Evolutionary conservation across 441 rosid species (phyloP).

Genomic region (Viola pubescens): DNA sequence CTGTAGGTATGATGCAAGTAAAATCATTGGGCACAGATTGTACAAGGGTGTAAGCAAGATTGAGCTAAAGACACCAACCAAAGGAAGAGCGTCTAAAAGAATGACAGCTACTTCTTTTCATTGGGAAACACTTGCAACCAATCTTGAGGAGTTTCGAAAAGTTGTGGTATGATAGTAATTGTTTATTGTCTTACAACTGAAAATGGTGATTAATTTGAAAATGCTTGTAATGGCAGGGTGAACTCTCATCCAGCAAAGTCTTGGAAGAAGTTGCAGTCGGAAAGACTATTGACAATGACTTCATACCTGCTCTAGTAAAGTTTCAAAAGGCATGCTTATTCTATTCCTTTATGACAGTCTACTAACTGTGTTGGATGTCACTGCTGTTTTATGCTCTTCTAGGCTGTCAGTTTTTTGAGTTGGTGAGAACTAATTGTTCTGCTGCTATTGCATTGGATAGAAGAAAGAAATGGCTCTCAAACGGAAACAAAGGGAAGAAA

Average conservation of each 20-base stretch:
- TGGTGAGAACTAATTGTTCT: conserved; percentile 1
- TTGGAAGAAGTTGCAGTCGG: conserved; percentile 45
- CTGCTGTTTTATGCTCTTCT: background rate
- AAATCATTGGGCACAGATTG: conserved; percentile 58
- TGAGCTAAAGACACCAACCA: conserved; percentile 23
- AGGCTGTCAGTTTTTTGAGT: conserved; percentile 4
- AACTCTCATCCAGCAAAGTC: conserved; percentile 47
- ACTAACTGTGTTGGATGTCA: conserved; percentile 2
- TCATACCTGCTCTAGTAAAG: conserved; percentile 54
- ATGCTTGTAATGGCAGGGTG: conserved; percentile 42
- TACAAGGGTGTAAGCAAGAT: conserved; percentile 45
- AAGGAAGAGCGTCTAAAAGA: conserved; percentile 29
- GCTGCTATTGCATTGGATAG: conserved; percentile 31
- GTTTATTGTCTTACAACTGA: conserved; percentile 8
- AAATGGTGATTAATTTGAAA: conserved; percentile 11
- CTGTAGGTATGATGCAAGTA: conserved; percentile 66
- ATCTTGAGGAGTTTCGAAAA: conserved; percentile 50
- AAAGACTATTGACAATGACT: conserved; percentile 39
- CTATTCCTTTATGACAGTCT: background rate
- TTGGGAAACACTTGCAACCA: conserved; percentile 83
- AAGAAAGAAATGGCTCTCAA: conserved; percentile 60
- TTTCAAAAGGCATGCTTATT: conserved; percentile 42
- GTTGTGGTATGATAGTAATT: conserved; percentile 41
- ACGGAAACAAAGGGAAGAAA: conserved; percentile 48
- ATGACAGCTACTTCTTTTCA: conserved; percentile 20